Conservation (phyloP, 2,329 filamentous ascomycete genomes). For the Atkinsonella hypoxylon region DNA sequence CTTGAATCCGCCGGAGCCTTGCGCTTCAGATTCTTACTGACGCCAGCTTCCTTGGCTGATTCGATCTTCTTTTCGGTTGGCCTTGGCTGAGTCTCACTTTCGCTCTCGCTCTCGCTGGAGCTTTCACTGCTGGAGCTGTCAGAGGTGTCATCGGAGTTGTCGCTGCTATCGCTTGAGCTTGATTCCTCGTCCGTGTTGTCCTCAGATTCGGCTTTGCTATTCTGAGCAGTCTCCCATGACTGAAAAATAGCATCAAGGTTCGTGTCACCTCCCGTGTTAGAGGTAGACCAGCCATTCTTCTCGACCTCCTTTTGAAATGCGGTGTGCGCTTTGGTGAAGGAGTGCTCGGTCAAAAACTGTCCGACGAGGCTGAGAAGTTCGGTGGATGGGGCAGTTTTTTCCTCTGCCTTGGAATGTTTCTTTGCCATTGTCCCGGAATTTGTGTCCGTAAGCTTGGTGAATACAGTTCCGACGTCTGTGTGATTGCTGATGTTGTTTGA, state of each 20-base stretch:
- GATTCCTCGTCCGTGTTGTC: slow-evolving; percentile 17
- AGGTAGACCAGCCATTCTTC: slow-evolving; percentile 34
- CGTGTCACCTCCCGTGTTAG: slow-evolving; percentile 13
- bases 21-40: slow-evolving; percentile 25
- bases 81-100: slow-evolving; percentile 13
- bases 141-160: slow-evolving; percentile 19
- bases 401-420: slow-evolving; percentile 15
- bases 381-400: slow-evolving; percentile 31
- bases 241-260: slow-evolving; percentile 39
- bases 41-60: slow-evolving; percentile 11
- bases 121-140: slow-evolving; percentile 13
- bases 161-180: slow-evolving; percentile 19
- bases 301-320: slow-evolving; percentile 52
- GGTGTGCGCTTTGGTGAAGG: slow-evolving; percentile 48
- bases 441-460: not conserved
- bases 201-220: slow-evolving; percentile 12
- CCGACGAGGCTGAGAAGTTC: slow-evolving; percentile 57
- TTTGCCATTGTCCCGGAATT: slow-evolving; percentile 22
- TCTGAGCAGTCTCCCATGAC: slow-evolving; percentile 31
- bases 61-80: slow-evolving; percentile 9
- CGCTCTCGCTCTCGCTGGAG: slow-evolving; percentile 12
- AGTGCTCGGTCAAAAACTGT: slow-evolving; percentile 52
- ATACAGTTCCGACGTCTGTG: not conserved
- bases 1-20: slow-evolving; percentile 22
- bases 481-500: slow-evolving; percentile 24